Conservation (phyloP, 1,284 basidiomycete genomes). For the Leccinum angustisporum region DNA sequence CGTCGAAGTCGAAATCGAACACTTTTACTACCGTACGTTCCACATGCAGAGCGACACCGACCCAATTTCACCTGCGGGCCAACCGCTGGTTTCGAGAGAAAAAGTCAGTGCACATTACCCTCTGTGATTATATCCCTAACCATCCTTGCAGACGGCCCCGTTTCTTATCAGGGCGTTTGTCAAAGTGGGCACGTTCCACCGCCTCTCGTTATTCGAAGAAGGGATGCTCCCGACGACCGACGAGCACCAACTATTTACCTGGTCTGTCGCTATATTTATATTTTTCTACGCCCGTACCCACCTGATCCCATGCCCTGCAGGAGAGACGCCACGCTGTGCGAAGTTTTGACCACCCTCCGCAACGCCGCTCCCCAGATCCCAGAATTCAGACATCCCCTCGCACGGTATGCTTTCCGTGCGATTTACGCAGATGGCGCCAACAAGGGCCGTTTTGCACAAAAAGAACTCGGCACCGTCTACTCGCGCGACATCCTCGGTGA, state of each 20-base stretch:
- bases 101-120: constrained; percentile 31
- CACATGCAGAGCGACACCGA: constrained; percentile 37
- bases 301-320: constrained; percentile 36
- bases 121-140: constrained; percentile 6
- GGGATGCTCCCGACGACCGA: constrained; percentile 70
- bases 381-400: constrained; percentile 75
- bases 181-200: constrained; percentile 74
- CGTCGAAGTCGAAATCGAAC: neutral
- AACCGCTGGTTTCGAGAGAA: constrained; percentile 40
- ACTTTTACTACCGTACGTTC: neutral
- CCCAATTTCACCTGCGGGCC: constrained; percentile 34
- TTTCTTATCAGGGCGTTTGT: constrained; percentile 81
- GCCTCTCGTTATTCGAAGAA: constrained; percentile 69
- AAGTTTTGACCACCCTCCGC: constrained; percentile 72
- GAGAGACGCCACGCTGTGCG: constrained; percentile 76
- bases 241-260: constrained; percentile 76
- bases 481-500: constrained; percentile 79
- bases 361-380: constrained; percentile 58
- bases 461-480: constrained; percentile 76
- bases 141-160: constrained; percentile 56
- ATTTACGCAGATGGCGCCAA: constrained; percentile 71
- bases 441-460: constrained; percentile 66
- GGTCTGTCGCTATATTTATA: constrained; percentile 42
- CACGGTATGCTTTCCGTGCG: constrained; percentile 73
- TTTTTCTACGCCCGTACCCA: neutral